Evolutionary conservation across 1,139 yeast species (phyloP).

Genomic region (Yamadazyma triangularis): DNA sequence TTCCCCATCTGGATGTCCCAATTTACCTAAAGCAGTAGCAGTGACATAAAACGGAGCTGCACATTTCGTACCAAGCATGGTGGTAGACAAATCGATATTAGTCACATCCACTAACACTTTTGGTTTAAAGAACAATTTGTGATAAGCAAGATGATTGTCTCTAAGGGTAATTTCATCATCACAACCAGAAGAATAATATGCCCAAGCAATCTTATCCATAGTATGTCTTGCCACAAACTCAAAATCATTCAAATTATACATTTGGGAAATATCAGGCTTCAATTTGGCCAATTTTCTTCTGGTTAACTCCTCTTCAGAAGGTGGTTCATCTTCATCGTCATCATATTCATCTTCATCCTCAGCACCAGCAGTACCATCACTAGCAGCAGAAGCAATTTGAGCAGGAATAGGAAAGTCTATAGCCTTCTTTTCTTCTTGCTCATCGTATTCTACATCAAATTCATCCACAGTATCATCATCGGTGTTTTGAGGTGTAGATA

Average conservation of each 20-base stretch:
- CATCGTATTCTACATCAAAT: constrained; percentile 45
- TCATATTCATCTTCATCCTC: constrained; percentile 19
- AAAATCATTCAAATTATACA: constrained; percentile 73
- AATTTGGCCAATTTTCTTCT: constrained; percentile 21
- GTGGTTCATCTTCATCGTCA: constrained; percentile 32
- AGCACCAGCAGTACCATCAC: constrained; percentile 1
- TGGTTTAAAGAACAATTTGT: constrained; percentile 82
- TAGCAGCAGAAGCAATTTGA: constrained; percentile 2
- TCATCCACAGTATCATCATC: constrained; percentile 36
- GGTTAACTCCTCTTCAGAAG: constrained; percentile 26
- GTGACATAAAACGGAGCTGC: constrained; percentile 64
- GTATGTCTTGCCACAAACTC: constrained; percentile 75
- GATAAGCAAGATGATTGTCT: constrained; percentile 87
- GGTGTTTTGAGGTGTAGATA: too few species aligned
- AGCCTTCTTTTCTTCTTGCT: constrained; percentile 33
- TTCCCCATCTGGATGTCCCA: constrained; percentile 80
- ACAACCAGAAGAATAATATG: constrained; percentile 85
- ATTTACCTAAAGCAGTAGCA: constrained; percentile 77
- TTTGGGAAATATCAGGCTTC: constrained; percentile 62
- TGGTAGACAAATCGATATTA: constrained; percentile 30
- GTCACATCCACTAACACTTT: constrained; percentile 70
- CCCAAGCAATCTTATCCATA: constrained; percentile 79
- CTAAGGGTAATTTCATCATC: constrained; percentile 89
- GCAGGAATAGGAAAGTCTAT: constrained; percentile 13
- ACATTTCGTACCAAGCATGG: constrained; percentile 36